Evolutionary conservation across 441 rosid genomes (phyloP), one percentile per base, ranked within the genome.

Genomic region (Pelargonium citronellum): DNA sequence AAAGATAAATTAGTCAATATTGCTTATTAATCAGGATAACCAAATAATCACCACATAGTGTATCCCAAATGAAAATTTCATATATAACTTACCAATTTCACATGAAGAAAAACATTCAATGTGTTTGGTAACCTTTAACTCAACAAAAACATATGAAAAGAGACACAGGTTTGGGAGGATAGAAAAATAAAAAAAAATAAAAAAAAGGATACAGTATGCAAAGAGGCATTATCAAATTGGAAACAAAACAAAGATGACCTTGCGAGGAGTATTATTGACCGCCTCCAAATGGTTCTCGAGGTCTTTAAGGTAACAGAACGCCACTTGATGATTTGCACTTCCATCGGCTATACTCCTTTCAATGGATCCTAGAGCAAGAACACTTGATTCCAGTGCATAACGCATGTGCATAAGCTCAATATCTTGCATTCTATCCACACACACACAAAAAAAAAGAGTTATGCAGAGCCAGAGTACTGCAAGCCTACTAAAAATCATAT

Each of bases 391-490:
- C 85, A 95, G 71, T 74, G 93, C 90, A 89, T 95, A 95, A 69
- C 95, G 93, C 97, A 95, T 89, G 81, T 84, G 95, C 97, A 95
- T 92, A 73, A 95, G 87, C 83, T 95, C 99, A 81, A 91, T 84
- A 81, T 95, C 99, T 82, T 88, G 92, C 89, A 87, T 81, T 91
- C 99, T 95, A 72, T 55, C 77, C 71, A 61, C 71, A 69, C 73
- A 17, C 47, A 66, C 16, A 55, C 8, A 46, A 43, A 43, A 67
- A 17, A 73, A 58, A 63, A 75, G 15, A 49, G 15, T 3, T 51
- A 53, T 41, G 70, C 44, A 11, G 30, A 19, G 12, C 63, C 49
- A 67, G 61, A 4, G 41, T 4, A 16, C 15, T n/a, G 15, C 55
- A n/a, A 66, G 24, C 19, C 67, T 24, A 53, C 53, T 43, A 73